Evolutionary conservation across 106 monocot species (phyloP), one percentile per base, ranked within the genome.

Genomic region (Vanilla planifolia): DNA sequence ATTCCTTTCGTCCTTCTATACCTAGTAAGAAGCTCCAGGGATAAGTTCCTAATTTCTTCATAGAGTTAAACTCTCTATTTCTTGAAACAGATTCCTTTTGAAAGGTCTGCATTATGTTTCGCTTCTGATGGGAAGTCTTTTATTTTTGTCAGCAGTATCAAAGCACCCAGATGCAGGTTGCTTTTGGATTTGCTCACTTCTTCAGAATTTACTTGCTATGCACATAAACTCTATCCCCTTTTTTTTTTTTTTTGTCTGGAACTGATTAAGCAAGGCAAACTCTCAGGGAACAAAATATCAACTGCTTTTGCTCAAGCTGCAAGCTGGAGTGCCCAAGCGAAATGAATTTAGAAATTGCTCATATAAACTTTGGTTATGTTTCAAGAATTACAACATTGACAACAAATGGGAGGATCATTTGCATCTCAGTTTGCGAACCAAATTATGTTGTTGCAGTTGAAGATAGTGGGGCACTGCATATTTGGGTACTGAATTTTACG

Each of bases 91-190:
- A 64, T 77, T 48, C 20, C 76, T 45, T 35, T 71, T 71, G 85
- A 82, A 68, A 82, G 68, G 68, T 77, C 67, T 63, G 77, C 74
- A 21, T 66, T 98, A 29, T 92, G 88, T 50, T 77, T 85, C 43
- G 76, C 72, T 67, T 73, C 85, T 52, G 77, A 84, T 55, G 78
- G 69, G 5, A 57, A 73, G 23, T 79, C 63, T 24, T 74, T 98
- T 52, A 75, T 92, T 74, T 62, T 88, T 62, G 39, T 77, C 45
- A 72, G 59, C 50, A 79, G 70, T 68, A 71, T 92, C 52, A 88
- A 73, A 72, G 75, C 58, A 59, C 98, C 98, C 75, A 73, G 43
- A 52, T 98, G 98, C 88, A 98, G 92, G 98, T 98, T 61, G 25
- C 37, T 17, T 10, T 59, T 37, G 57, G 11, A 40, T 72, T n/a